Evolutionary conservation across 495 filamentous ascomycete genomes (phyloP).

Genomic region (Annulohypoxylon nitens): DNA sequence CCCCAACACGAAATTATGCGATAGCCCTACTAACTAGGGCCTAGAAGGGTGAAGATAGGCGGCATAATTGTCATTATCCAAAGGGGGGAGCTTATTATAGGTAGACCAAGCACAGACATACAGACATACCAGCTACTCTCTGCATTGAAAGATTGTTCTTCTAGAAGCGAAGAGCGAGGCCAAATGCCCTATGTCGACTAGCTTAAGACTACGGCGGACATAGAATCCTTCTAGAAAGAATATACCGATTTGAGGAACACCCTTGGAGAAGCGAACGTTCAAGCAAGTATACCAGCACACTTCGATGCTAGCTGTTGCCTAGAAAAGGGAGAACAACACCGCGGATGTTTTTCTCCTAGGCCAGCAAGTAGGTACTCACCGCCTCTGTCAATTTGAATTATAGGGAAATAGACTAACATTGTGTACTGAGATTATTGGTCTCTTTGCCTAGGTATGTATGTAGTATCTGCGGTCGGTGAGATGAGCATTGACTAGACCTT

Average conservation of each 20-base stretch:
- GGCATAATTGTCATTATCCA: conserved; percentile 7
- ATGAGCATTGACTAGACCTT: conserved; percentile 5
- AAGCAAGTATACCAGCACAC: neutral
- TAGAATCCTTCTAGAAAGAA: conserved; percentile 44
- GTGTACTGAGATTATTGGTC: conserved; percentile 4
- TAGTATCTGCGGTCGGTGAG: neutral
- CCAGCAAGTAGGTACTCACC: conserved; percentile 14
- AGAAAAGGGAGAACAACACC: neutral
- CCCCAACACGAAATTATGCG: conserved; percentile 11
- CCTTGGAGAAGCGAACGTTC: conserved; percentile 1
- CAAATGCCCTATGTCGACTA: conserved; percentile 35
- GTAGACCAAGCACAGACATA: conserved; percentile 16
- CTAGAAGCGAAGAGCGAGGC: conserved; percentile 21
- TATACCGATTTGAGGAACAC: neutral
- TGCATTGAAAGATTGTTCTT: conserved; percentile 11
- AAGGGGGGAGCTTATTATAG: neutral
- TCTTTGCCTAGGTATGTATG: neutral
- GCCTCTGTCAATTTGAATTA: conserved; percentile 11
- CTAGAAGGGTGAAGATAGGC: conserved; percentile 7
- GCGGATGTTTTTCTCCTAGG: neutral
- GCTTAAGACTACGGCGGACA: conserved; percentile 32
- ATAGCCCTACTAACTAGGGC: conserved; percentile 1
- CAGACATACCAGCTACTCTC: neutral
- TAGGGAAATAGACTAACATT: conserved; percentile 4
- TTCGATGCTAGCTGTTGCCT: neutral